Evolutionary conservation across 371 early-diverging fungal genomes (phyloP).

Genomic region (Apophysomyces ossiformis): DNA sequence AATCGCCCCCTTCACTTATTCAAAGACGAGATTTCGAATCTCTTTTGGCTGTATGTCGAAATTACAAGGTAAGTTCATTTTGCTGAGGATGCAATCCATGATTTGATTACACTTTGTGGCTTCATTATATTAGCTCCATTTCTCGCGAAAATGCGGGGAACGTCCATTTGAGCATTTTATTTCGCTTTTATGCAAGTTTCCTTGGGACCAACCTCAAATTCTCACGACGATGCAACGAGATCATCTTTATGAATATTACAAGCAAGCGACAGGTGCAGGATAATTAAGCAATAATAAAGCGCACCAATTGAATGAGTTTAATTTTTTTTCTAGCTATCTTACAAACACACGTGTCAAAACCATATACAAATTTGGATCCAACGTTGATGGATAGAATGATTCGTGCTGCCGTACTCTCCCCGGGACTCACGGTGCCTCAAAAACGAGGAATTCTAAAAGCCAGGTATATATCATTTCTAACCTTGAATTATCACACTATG

Average conservation of each 20-base stretch:
- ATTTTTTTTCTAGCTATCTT: conserved; percentile 45
- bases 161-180: conserved; percentile 73
- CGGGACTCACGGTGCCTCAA: conserved; percentile 67
- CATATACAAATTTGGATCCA: conserved; percentile 46
- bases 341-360: conserved; percentile 46
- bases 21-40: conserved; percentile 62
- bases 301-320: neutral
- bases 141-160: conserved; percentile 65
- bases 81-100: neutral
- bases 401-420: conserved; percentile 60
- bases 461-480: conserved; percentile 13
- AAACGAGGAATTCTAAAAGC: conserved; percentile 44
- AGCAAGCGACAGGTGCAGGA: conserved; percentile 34
- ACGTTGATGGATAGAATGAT: conserved; percentile 56
- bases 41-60: conserved; percentile 59
- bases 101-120: neutral
- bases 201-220: conserved; percentile 59
- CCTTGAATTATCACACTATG: neutral
- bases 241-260: conserved; percentile 69
- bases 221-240: conserved; percentile 65
- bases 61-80: conserved; percentile 56
- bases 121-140: conserved; percentile 49
- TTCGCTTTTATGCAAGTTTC: conserved; percentile 61
- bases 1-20: conserved; percentile 41
- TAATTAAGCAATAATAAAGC: neutral